A percentile compares a stretch with the other conserved stretches of the same genome.
Evolutionary conservation across 2,329 filamentous ascomycete genomes (phyloP).

Genomic region (Berkeleyomyces rouxiae): DNA sequence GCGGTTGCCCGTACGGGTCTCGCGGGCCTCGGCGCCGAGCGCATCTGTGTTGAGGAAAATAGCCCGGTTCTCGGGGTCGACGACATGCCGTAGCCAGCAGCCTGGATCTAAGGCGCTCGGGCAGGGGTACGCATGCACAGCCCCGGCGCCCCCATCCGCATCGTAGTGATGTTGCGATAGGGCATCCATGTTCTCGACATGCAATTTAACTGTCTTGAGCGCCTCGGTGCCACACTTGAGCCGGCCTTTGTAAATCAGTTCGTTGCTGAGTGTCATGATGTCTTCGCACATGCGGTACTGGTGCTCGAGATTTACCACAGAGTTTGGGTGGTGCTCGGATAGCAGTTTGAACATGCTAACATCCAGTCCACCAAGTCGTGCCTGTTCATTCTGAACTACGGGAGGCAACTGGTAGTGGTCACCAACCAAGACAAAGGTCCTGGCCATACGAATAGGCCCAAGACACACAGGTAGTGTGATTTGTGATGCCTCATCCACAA

Average conservation of each 20-base stretch:
- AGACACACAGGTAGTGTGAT: conserved; percentile 92
- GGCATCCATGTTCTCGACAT: conserved; percentile 47
- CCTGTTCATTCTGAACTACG: conserved; percentile 81
- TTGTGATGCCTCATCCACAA: conserved; percentile 94
- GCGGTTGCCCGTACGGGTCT: conserved; percentile 64
- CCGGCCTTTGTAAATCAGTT: conserved; percentile 77
- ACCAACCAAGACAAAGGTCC: conserved; percentile 84
- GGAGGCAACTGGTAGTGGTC: conserved; percentile 95
- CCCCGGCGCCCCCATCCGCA: background rate
- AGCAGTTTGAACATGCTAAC: conserved; percentile 87
- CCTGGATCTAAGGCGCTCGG: conserved; percentile 23
- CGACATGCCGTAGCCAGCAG: conserved; percentile 64
- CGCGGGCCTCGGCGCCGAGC: conserved; percentile 45
- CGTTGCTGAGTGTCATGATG: conserved; percentile 87
- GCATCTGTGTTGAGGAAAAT: conserved; percentile 81
- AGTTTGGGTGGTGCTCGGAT: conserved; percentile 71
- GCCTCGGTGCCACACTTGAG: conserved; percentile 74
- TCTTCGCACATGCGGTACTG: conserved; percentile 98
- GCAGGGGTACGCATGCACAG: conserved; percentile 14
- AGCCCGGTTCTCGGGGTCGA: conserved; percentile 56
- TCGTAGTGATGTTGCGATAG: conserved; percentile 45
- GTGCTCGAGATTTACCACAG: conserved; percentile 81
- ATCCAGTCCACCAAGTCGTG: conserved; percentile 71
- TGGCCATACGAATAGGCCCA: conserved; percentile 82
- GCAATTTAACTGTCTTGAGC: conserved; percentile 52